Evolutionary conservation across 345 rosid genomes (phyloP).

Genomic region (Moricandia moricandioides): DNA sequence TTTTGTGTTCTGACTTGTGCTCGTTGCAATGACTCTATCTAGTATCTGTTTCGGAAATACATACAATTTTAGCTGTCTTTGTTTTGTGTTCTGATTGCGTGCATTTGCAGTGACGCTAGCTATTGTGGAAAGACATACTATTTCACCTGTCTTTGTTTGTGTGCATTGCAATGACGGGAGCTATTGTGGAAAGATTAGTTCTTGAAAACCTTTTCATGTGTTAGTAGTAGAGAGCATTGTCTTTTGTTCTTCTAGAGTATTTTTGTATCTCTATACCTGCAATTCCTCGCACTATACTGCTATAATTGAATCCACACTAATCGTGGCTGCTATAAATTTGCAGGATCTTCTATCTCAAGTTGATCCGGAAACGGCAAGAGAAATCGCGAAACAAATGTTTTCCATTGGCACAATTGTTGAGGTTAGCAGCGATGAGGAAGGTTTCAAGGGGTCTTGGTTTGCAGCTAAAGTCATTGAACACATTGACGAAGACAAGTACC

Average conservation of each 20-base stretch:
- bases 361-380: constrained; percentile 21
- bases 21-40: neutral
- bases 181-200: neutral
- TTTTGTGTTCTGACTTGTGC: neutral
- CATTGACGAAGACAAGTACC: constrained; percentile 36
- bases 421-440: constrained; percentile 66
- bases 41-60: neutral
- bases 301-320: neutral
- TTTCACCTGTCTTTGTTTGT: neutral
- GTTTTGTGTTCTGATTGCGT: neutral
- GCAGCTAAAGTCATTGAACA: constrained; percentile 44
- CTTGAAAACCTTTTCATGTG: neutral
- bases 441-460: constrained; percentile 70
- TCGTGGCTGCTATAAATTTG: neutral
- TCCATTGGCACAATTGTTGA: constrained; percentile 42
- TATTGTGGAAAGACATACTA: neutral
- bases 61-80: neutral
- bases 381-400: constrained; percentile 21
- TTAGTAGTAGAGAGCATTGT: neutral
- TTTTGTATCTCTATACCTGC: neutral
- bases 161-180: neutral
- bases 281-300: neutral
- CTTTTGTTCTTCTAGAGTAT: neutral
- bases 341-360: constrained; percentile 23
- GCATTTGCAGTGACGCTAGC: neutral